Percentiles rank a stretch among this genome's conserved stretches.
Conservation (phyloP, 2,329 filamentous ascomycete species). For the Colletotrichum phormii region DNA sequence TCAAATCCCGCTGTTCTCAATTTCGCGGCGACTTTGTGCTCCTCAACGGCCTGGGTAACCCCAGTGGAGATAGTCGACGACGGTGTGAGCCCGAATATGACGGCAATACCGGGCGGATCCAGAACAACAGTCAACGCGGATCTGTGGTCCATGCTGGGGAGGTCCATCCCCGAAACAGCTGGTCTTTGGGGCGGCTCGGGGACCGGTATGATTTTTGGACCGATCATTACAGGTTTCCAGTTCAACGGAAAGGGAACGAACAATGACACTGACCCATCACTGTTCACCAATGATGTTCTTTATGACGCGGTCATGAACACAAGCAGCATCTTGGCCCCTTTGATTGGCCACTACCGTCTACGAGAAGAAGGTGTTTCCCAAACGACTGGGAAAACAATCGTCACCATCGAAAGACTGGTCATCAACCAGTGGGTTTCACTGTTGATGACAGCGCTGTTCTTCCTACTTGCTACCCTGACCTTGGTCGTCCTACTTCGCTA, state of each 20-base stretch:
- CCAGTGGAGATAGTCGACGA: constrained; percentile 8
- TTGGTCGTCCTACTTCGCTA: neutral
- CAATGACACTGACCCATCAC: neutral
- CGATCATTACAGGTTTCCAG: neutral
- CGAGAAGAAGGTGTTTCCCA: neutral
- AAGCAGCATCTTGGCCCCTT: neutral
- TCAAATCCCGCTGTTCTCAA: neutral
- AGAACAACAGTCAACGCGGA: neutral
- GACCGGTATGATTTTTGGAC: neutral
- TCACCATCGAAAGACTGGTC: neutral
- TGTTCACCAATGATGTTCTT: constrained; percentile 12
- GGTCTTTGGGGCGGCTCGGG: neutral
- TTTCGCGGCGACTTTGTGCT: constrained; percentile 7
- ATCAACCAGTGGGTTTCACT: constrained; percentile 14
- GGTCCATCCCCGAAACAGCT: neutral
- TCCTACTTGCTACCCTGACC: neutral
- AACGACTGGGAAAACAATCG: neutral
- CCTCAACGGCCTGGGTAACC: constrained; percentile 14
- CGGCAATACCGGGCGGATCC: neutral
- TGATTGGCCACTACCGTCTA: constrained; percentile 18
- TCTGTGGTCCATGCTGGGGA: neutral
- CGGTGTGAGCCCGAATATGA: constrained; percentile 6
- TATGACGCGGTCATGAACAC: neutral
- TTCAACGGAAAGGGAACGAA: neutral
- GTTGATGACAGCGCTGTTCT: neutral